Evolutionary conservation across 2,329 filamentous ascomycete species (phyloP), one percentile per base, ranked within the genome.

Genomic region (Teratosphaeria gauchensis): DNA sequence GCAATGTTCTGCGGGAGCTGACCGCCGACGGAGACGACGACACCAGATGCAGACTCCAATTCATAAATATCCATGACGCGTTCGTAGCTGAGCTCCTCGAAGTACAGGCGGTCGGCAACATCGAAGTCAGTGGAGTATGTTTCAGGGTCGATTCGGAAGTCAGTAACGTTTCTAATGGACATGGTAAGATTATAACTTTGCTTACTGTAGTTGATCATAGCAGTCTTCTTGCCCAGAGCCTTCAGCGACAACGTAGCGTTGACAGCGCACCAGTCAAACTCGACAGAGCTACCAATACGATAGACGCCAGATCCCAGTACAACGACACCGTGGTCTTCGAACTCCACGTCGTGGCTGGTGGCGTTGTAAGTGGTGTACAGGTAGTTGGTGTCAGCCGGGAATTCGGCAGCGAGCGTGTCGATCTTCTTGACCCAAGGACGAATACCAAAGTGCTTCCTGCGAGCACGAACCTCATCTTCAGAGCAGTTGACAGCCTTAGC

Each of bases 251-350:
- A 82, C 11, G 91, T 92, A 63, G 91, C 89, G 70, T 91, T 94
- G 62, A 96, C 91, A 63, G 92, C 91, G 73, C 92, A 97, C 92
- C 92, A 97, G 76, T 99, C 92, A 72, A 99, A 99, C 76, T 99
- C 94, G 56, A 99, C 94, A 6, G 92, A 96, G 77, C 88, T 92
- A 70, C 94, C 94, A 72, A 97, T 99, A 72, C 94, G 86, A 82
- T 99, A 99, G 24, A 97, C 94, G 76, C 94, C 94, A 71, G 88
- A 92, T 61, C 94, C 94, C 14, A 99, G 84, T 59, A 97, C 87
- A 58, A 99, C 78, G 53, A 86, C 89, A 63, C 92, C 92, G 66
- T 95, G 88, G 72, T 97, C 92, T 65, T 96, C 88, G 65, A 99
- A 97, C 14, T 84, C 87, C 54, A 97, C 89, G 74, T 97, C 94